Evolutionary conservation across 164 flowering plant species (phyloP).

Genomic region (Vitis labrusca): DNA sequence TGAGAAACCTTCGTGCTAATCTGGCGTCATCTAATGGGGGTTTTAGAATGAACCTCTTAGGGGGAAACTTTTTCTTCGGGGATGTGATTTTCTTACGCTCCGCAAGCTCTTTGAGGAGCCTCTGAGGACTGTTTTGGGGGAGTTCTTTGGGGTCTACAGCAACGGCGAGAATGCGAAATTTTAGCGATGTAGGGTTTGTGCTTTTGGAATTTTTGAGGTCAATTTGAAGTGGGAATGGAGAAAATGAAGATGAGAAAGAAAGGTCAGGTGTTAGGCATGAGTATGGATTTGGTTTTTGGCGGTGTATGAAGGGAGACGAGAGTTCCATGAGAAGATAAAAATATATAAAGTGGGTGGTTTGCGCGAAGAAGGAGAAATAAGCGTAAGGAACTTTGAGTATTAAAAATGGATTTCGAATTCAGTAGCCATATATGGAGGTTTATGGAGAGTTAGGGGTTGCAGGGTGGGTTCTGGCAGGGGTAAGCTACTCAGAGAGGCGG

Average conservation of each 20-base stretch:
- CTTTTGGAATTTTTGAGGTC: slow-evolving; percentile 32
- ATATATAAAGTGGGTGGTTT: too few species aligned
- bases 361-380: too few species aligned
- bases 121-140: slow-evolving; percentile 75
- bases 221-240: slow-evolving; percentile 43
- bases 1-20: slow-evolving; percentile 75
- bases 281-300: slow-evolving; percentile 15
- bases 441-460: too few species aligned
- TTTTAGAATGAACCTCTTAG: slow-evolving; percentile 69
- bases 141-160: slow-evolving; percentile 65
- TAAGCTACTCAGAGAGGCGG: too few species aligned
- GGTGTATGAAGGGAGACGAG: slow-evolving; percentile 48
- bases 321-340: slow-evolving; percentile 43
- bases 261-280: slow-evolving; percentile 35
- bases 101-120: slow-evolving; percentile 85
- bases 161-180: slow-evolving; percentile 46
- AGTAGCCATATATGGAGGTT: too few species aligned
- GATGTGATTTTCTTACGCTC: slow-evolving; percentile 65
- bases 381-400: too few species aligned
- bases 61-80: slow-evolving; percentile 79
- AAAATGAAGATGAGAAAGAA: slow-evolving; percentile 64
- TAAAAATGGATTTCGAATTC: too few species aligned
- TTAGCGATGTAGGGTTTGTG: slow-evolving; percentile 19
- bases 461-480: too few species aligned
- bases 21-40: slow-evolving; percentile 88